Conservation (phyloP, 2,329 filamentous ascomycete genomes). For the Aureobasidium sp. region DNA sequence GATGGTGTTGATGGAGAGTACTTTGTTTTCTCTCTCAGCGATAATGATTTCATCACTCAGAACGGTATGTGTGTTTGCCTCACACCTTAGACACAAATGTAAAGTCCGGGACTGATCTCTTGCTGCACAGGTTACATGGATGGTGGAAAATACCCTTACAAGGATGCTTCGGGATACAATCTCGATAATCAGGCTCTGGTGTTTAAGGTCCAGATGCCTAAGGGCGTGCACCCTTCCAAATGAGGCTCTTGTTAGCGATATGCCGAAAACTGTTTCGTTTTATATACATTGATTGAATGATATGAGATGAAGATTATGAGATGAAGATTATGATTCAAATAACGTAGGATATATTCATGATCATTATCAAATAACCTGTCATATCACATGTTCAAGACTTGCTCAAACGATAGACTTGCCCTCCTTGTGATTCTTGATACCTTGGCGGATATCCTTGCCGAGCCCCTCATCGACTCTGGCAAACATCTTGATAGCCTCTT, state of each 20-base stretch:
- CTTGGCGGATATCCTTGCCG: constrained; percentile 4
- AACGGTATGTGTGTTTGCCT: constrained; percentile 39
- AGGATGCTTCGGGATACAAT: constrained; percentile 51
- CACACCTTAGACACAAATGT: too few relatives aligned
- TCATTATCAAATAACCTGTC: too few relatives aligned
- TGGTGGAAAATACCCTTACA: constrained; percentile 49
- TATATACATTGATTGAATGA: too few relatives aligned
- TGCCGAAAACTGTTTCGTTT: too few relatives aligned
- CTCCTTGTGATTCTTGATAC: constrained; percentile 9
- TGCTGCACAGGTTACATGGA: constrained; percentile 40
- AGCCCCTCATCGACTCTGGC: constrained; percentile 1
- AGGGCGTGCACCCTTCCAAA: constrained; percentile 17
- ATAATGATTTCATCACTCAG: constrained; percentile 72
- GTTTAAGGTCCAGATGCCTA: constrained; percentile 50
- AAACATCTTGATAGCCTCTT: constrained; percentile 8
- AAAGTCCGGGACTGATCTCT: too few relatives aligned
- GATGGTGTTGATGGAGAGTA: constrained; percentile 50
- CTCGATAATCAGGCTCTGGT: constrained; percentile 58
- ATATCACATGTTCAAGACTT: neutral
- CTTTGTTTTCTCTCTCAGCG: constrained; percentile 60
- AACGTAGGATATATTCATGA: too few relatives aligned
- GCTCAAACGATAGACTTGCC: neutral
- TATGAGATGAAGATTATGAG: too few relatives aligned
- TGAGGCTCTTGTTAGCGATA: too few relatives aligned
- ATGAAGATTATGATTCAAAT: too few relatives aligned